Evolutionary conservation across 208 protist genomes (phyloP).

Genomic region (Trichomonas gallinae): DNA sequence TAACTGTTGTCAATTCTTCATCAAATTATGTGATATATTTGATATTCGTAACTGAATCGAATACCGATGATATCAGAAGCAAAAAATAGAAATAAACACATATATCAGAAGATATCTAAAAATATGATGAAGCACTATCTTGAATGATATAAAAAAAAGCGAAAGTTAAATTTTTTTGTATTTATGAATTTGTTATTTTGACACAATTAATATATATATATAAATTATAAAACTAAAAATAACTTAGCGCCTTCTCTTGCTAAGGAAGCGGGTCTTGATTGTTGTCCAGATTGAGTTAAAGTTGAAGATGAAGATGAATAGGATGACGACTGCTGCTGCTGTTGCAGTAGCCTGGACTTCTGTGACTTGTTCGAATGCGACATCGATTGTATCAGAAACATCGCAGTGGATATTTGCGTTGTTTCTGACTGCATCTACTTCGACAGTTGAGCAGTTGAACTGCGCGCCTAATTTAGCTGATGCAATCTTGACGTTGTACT

Average conservation of each 20-base stretch:
- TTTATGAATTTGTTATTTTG: background rate
- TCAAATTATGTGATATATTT: too few relatives aligned
- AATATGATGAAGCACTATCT: too few relatives aligned
- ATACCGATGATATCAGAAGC: too few relatives aligned
- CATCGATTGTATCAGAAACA: conserved; percentile 29
- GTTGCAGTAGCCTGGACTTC: conserved; percentile 33
- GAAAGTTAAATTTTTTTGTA: too few relatives aligned
- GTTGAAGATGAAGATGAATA: conserved; percentile 29
- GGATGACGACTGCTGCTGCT: conserved; percentile 45
- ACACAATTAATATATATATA: background rate
- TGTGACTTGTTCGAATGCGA: conserved; percentile 37
- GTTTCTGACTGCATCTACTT: background rate
- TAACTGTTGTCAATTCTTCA: too few relatives aligned
- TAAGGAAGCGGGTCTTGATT: conserved; percentile 29
- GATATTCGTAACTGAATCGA: too few relatives aligned
- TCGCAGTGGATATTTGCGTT: background rate
- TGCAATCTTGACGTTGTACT: background rate
- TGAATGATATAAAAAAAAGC: too few relatives aligned
- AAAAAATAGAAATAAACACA: too few relatives aligned
- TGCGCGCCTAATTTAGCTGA: background rate
- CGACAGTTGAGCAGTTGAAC: background rate
- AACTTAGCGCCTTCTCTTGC: background rate
- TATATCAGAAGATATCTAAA: too few relatives aligned
- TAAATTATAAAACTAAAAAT: background rate
- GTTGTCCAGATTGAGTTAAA: conserved; percentile 13